phyloP scores from a whole-genome alignment of 1,284 basidiomycete species.

The Tilletia caries region DNA sequence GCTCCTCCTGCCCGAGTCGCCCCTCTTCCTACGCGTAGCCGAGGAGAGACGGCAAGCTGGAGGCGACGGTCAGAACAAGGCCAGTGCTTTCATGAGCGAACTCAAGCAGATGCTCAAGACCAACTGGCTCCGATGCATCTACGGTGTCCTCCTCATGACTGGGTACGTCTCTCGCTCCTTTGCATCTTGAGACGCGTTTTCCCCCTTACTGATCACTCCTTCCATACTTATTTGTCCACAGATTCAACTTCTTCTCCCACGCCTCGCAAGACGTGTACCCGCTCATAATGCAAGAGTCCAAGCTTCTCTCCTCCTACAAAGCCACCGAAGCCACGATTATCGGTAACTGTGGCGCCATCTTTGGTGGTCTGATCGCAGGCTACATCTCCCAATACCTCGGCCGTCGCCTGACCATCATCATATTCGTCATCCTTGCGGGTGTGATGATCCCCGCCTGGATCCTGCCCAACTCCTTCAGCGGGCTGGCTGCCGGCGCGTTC shows the following conservation, averaged over 20 bases:
- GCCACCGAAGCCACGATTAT: constrained; percentile 86
- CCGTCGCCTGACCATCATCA: constrained; percentile 80
- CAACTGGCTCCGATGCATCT: constrained; percentile 83
- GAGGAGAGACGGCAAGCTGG: constrained; percentile 57
- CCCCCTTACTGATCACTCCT: not conserved
- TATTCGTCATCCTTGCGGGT: constrained; percentile 52
- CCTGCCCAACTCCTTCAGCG: constrained; percentile 52
- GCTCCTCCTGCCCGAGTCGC: constrained; percentile 72
- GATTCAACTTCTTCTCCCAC: constrained; percentile 87
- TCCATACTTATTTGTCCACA: not conserved
- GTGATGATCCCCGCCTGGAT: constrained; percentile 53
- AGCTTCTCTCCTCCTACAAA: constrained; percentile 55
- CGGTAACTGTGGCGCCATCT: constrained; percentile 73
- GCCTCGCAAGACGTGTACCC: constrained; percentile 63
- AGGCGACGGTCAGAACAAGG: constrained; percentile 45
- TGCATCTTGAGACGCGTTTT: not conserved
- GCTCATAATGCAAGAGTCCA: constrained; percentile 43
- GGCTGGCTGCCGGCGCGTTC: constrained; percentile 56
- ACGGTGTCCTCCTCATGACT: constrained; percentile 63
- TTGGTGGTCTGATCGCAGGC: constrained; percentile 75
- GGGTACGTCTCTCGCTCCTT: constrained; percentile 22
- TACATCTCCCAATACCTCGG: constrained; percentile 78
- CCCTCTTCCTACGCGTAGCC: constrained; percentile 63
- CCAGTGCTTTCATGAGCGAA: constrained; percentile 70
- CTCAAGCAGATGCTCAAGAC: constrained; percentile 69